Evolutionary conservation across 2,329 filamentous ascomycete species (phyloP), one percentile per base, ranked within the genome.

Genomic region (Albifimbria verrucaria): DNA sequence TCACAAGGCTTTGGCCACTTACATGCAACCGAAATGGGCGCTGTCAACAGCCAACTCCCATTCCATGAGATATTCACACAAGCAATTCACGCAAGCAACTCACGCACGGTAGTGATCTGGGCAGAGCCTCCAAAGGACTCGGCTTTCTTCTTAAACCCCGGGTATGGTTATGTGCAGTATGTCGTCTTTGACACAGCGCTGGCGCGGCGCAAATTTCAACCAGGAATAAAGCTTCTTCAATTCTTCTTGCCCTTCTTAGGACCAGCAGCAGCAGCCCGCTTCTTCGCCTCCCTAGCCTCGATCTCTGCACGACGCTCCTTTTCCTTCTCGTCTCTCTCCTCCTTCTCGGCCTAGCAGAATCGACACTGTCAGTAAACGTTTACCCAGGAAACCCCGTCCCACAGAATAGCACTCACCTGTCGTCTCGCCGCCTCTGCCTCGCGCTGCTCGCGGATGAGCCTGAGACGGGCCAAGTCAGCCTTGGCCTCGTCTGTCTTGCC

Each of bases 401-500:
- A 24, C 20, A 43, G 12, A 12, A 39, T 39, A n/a, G 7, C n/a
- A 52, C 62, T 58, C 83, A 83, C 93, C 76, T 90, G 83, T 79
- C 93, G 92, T 63, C 91, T 79, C 25, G 86, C 89, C 50, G 90
- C 85, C 65, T 96, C 93, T 20, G 87, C 87, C 65, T 90, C 92
- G 58, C 94, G 84, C 76, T 91, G 88, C 79, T 96, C 90, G 47
- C 87, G 85, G 60, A 99, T 91, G 55, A 93, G 68, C 70, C 79
- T 85, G 65, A 99, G 75, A 52, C 94, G 83, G 54, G 91, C 93
- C 61, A 97, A 68, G 72, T 99, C 94, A 5, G 90, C 87, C 69
- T 90, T 88, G 47, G 93, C 92, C 79, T 97, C 90, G 56, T 99
- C 94, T 44, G 94, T 97, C 85, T 97, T 97, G 65, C 93, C 93